Base-by-base conservation (phyloP, 805 yeast genomes). In the Metschnikowia dekortorum region DNA sequence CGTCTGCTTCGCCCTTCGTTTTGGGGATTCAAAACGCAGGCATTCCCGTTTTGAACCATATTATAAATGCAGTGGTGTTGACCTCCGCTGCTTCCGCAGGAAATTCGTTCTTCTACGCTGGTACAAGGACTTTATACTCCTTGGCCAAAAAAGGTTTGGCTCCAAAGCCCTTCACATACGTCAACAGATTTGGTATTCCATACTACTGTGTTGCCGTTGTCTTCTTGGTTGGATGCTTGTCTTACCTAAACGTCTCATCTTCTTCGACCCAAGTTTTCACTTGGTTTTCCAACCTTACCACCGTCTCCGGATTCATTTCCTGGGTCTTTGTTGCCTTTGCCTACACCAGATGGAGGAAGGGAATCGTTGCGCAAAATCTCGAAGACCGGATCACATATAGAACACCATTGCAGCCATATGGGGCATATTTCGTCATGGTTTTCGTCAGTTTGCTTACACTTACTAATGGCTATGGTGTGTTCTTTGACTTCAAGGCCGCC, bases 1-100 rank as follows among this genome's bases (percentile, higher is more conserved):
- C 86, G 28, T 83, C 90, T 31, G 83, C 84, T 14, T 81, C 85
- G 16, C 94, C 96, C 0, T 88, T 85, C 60, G 94, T 87, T 46
- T 81, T 89, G 59, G 92, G 92, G 2, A 89, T 89, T 89, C 77
- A 76, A 67, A 76, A 74, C 49, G 69, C 88, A 60, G 78, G 80
- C 1, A 85, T 89, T 48, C 79, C 72, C 33, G 84, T 79, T 0
- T 71, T 89, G 44, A 95, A 95, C 32, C 80, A 84, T 61, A 76
- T 89, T 53, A 89, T 90, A 50, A 90, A 90, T 66, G 95, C 81
- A 1, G 79, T 88, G 31, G 76, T 89, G 49, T 74, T 89, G 48
- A 74, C 88, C 5, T 81, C 86, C 41, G 86, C 85, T 10, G 69
- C 73, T 18, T 70, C 75, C 6, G 73, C 57, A 4, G 61, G 61